phyloP scores from a whole-genome alignment of 768 basidiomycete species.

The Mycena vulgaris region DNA sequence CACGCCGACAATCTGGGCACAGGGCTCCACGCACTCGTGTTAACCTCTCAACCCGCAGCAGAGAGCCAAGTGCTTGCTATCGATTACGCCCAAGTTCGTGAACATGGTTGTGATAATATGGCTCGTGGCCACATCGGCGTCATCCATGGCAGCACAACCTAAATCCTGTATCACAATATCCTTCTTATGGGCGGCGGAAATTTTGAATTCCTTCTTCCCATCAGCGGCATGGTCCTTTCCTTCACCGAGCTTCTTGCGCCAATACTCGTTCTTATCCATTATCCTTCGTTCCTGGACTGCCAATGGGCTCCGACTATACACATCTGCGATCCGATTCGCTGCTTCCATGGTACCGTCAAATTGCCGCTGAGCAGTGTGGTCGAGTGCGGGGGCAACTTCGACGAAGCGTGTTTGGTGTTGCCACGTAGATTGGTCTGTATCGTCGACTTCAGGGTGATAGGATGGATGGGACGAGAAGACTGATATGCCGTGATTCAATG shows the following conservation, averaged over 20 bases:
- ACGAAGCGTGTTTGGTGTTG: slow-evolving; percentile 4
- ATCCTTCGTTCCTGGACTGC: background rate
- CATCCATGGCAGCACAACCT: slow-evolving; percentile 16
- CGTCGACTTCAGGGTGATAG: slow-evolving; percentile 33
- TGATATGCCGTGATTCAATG: slow-evolving; percentile 34
- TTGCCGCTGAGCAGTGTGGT: slow-evolving; percentile 14
- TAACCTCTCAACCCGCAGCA: too few species aligned
- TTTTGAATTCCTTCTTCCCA: slow-evolving; percentile 28
- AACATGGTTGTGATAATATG: too few species aligned
- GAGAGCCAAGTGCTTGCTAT: too few species aligned
- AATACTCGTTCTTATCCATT: slow-evolving; percentile 26
- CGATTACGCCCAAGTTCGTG: too few species aligned
- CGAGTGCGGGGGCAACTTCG: slow-evolving; percentile 20
- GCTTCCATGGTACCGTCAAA: slow-evolving; percentile 14
- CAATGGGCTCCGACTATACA: slow-evolving; percentile 16
- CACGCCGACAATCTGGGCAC: too few species aligned
- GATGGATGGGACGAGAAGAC: slow-evolving; percentile 33
- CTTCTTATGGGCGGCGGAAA: slow-evolving; percentile 24
- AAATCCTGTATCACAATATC: slow-evolving; percentile 14
- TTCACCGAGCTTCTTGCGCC: slow-evolving; percentile 27
- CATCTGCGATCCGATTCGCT: slow-evolving; percentile 1
- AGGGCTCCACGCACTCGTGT: too few species aligned
- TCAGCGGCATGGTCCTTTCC: slow-evolving; percentile 23
- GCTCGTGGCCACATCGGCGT: background rate
- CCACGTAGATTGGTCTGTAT: slow-evolving; percentile 41